Evolutionary conservation across 1,284 basidiomycete genomes (phyloP).

Genomic region (Sporisorium graminicola): DNA sequence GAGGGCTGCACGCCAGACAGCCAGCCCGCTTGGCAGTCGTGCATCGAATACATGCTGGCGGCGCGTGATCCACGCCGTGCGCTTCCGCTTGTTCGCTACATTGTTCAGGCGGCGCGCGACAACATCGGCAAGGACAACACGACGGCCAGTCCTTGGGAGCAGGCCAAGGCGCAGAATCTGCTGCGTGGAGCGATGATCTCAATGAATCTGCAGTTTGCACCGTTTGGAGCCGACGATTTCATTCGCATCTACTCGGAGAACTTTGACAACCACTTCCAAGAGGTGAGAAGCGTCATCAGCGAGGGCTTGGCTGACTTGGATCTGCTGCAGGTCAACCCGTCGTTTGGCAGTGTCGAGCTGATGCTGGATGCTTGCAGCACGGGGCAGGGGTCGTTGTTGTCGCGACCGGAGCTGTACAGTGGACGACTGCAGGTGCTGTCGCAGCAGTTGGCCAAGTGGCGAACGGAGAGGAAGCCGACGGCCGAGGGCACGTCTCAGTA

Average conservation of each 20-base stretch:
- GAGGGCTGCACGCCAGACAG: slow-evolving; percentile 72
- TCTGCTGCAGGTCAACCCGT: slow-evolving; percentile 75
- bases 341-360: slow-evolving; percentile 77
- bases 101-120: slow-evolving; percentile 46
- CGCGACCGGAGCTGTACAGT: slow-evolving; percentile 71
- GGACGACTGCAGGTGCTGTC: slow-evolving; percentile 73
- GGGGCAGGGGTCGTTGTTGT: slow-evolving; percentile 73
- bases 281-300: slow-evolving; percentile 70
- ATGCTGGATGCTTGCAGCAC: slow-evolving; percentile 78
- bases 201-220: slow-evolving; percentile 51
- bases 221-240: slow-evolving; percentile 57
- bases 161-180: slow-evolving; percentile 74
- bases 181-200: slow-evolving; percentile 50
- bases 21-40: slow-evolving; percentile 71
- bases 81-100: slow-evolving; percentile 79
- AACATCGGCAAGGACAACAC: slow-evolving; percentile 52
- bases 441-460: slow-evolving; percentile 62
- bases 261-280: slow-evolving; percentile 67
- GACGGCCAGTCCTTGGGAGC: slow-evolving; percentile 56
- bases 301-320: slow-evolving; percentile 70
- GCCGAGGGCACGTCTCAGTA: slow-evolving; percentile 69
- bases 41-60: slow-evolving; percentile 74
- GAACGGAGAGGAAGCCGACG: slow-evolving; percentile 68
- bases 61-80: slow-evolving; percentile 88
- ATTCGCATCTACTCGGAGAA: slow-evolving; percentile 61